Evolutionary conservation across 306 rosid species (phyloP).

Genomic region (Amphicarpaea edgeworthii): DNA sequence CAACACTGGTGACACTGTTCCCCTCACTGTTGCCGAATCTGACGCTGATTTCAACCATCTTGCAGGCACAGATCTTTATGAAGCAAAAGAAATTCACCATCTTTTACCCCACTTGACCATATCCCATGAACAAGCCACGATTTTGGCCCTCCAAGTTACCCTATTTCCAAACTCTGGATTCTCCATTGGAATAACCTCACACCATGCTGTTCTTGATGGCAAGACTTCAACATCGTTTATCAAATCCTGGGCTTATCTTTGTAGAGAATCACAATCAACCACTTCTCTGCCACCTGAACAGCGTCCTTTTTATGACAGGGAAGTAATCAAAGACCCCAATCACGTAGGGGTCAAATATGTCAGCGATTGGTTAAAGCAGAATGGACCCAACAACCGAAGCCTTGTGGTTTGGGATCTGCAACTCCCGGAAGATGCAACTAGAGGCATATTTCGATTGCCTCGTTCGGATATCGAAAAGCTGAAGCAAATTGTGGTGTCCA

Average conservation of each 20-base stretch:
- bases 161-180: constrained; percentile 57
- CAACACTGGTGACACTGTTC: constrained; percentile 28
- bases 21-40: constrained; percentile 54
- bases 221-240: constrained; percentile 50
- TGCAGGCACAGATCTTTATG: neutral
- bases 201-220: constrained; percentile 60
- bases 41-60: constrained; percentile 48
- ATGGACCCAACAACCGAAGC: constrained; percentile 61
- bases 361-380: constrained; percentile 49
- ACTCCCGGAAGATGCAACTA: constrained; percentile 23
- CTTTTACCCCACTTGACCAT: constrained; percentile 48
- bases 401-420: constrained; percentile 50
- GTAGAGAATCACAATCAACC: constrained; percentile 28
- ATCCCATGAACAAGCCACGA: constrained; percentile 42
- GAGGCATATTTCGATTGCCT: constrained; percentile 49
- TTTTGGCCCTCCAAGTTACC: constrained; percentile 52
- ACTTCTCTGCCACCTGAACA: constrained; percentile 25
- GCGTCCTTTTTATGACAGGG: constrained; percentile 54
- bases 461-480: constrained; percentile 40
- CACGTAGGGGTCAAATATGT: constrained; percentile 21
- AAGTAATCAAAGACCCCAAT: constrained; percentile 46
- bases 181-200: constrained; percentile 52
- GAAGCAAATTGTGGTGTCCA: constrained; percentile 27
- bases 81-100: constrained; percentile 42
- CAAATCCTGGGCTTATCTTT: constrained; percentile 67